phyloP scores from a whole-genome alignment of 306 rosid species.

The Astragalus glycyphyllos region DNA sequence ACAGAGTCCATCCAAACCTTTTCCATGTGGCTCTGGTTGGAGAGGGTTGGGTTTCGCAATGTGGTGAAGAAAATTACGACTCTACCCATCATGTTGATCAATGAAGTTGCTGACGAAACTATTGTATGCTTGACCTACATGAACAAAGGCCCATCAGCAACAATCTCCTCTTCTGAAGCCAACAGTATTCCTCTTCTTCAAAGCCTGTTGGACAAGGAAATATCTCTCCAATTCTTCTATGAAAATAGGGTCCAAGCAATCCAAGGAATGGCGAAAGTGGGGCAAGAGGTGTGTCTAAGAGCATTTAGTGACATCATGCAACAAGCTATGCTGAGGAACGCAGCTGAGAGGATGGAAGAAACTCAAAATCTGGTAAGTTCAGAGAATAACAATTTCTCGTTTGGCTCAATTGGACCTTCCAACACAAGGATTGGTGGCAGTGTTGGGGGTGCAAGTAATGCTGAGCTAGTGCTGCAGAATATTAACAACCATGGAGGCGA shows the following conservation, averaged over 20 bases:
- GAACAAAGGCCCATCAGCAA: background rate
- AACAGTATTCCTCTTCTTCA: slow-evolving; percentile 56
- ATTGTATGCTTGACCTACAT: slow-evolving; percentile 53
- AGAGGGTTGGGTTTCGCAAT: slow-evolving; percentile 54
- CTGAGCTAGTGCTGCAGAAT: background rate
- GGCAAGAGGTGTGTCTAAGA: slow-evolving; percentile 47
- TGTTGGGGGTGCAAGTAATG: too few species aligned
- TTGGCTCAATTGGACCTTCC: slow-evolving; percentile 29
- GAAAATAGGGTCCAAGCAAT: slow-evolving; percentile 37
- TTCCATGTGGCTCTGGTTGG: slow-evolving; percentile 82
- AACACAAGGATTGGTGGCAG: background rate
- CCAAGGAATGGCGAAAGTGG: slow-evolving; percentile 41
- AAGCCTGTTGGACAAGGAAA: slow-evolving; percentile 49
- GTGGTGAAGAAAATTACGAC: slow-evolving; percentile 45
- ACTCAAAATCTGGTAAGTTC: background rate
- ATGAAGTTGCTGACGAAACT: slow-evolving; percentile 70
- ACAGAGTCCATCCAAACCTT: slow-evolving; percentile 61
- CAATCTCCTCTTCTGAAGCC: slow-evolving; percentile 15
- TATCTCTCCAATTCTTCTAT: slow-evolving; percentile 40
- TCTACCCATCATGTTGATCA: slow-evolving; percentile 55
- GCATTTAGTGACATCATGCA: slow-evolving; percentile 63
- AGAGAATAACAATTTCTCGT: background rate
- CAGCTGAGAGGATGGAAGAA: slow-evolving; percentile 8
- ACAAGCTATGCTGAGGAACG: slow-evolving; percentile 8
- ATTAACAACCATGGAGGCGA: background rate